A percentile compares a stretch with the other conserved stretches of the same genome.
Evolutionary conservation across 768 basidiomycete species (phyloP).

Genomic region (Trametes cubensis): DNA sequence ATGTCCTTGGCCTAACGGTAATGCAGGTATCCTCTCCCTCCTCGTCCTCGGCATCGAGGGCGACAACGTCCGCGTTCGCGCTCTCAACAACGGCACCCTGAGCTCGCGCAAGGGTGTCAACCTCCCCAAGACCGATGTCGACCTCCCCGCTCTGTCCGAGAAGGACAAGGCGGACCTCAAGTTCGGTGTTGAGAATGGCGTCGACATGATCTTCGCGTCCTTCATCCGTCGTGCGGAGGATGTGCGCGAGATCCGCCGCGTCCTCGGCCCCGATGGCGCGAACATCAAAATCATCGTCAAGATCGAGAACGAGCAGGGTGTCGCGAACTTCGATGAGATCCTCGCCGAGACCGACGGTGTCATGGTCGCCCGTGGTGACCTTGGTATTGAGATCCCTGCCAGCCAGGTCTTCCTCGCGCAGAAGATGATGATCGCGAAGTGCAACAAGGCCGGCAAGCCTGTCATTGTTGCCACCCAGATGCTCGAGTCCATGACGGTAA

Average conservation of each 20-base stretch:
- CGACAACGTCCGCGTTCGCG: constrained; percentile 76
- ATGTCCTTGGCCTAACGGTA: constrained; percentile 1
- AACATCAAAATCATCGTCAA: constrained; percentile 99
- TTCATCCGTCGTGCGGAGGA: constrained; percentile 97
- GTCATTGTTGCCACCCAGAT: constrained; percentile 99
- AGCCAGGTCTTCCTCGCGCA: constrained; percentile 99
- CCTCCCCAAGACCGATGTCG: constrained; percentile 96
- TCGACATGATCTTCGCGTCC: constrained; percentile 99
- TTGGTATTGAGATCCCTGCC: constrained; percentile 99
- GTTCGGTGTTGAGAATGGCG: constrained; percentile 96
- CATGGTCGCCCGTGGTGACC: constrained; percentile 99
- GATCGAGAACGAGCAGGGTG: constrained; percentile 99
- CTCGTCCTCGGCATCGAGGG: constrained; percentile 90
- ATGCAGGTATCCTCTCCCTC: constrained; percentile 81
- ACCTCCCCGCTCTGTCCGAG: constrained; percentile 94
- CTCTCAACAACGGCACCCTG: constrained; percentile 88
- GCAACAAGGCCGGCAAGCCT: constrained; percentile 97
- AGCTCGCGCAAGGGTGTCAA: constrained; percentile 99
- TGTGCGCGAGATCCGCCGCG: constrained; percentile 89
- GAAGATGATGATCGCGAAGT: constrained; percentile 99
- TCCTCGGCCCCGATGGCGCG: constrained; percentile 93
- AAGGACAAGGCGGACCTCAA: constrained; percentile 96
- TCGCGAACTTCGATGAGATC: constrained; percentile 99
- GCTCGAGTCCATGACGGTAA: constrained; percentile 98
- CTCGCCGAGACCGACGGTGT: constrained; percentile 94